A percentile compares a stretch with the other conserved stretches of the same genome.
These are phyloP conservation scores for Colletotrichum trifolii DNA, from an alignment of 2,329 filamentous ascomycete genomes.

Conservation along the genomic window DNA sequence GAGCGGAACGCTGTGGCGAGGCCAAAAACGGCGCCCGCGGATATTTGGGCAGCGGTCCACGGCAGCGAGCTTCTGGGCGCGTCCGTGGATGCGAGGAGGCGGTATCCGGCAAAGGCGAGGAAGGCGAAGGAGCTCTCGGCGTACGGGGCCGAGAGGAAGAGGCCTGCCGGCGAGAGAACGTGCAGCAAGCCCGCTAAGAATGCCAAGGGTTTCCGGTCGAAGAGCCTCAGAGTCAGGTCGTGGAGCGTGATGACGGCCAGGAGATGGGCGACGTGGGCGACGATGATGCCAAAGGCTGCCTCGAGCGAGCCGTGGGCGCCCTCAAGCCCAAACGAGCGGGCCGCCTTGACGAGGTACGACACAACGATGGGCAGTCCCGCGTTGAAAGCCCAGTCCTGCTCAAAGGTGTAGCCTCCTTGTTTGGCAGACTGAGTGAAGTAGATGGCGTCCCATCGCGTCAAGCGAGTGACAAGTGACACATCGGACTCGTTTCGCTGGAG, in stretches of 20 bases:
- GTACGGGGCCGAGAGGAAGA: constrained; percentile 91
- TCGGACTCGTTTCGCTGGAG: constrained; percentile 43
- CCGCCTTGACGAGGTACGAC: constrained; percentile 45
- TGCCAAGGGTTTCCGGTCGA: constrained; percentile 63
- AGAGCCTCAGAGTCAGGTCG: constrained; percentile 69
- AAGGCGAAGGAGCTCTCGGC: constrained; percentile 83
- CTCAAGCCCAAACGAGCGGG: constrained; percentile 41
- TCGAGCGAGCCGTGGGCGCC: constrained; percentile 44
- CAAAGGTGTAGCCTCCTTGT: constrained; percentile 75
- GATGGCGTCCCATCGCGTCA: constrained; percentile 84
- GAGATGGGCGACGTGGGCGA: constrained; percentile 82
- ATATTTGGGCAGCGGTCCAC: constrained; percentile 65
- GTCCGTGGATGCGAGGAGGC: constrained; percentile 71
- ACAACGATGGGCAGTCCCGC: constrained; percentile 57
- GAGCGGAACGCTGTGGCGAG: constrained; percentile 79
- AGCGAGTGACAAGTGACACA: constrained; percentile 60
- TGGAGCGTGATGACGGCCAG: constrained; percentile 80
- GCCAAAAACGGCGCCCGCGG: constrained; percentile 77
- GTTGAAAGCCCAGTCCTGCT: constrained; percentile 90
- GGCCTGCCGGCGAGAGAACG: constrained; percentile 84
- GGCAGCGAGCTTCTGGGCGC: constrained; percentile 42
- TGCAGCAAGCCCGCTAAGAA: constrained; percentile 80
- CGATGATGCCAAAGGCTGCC: constrained; percentile 67
- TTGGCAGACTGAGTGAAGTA: constrained; percentile 76
- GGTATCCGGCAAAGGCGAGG: constrained; percentile 79